Percentiles rank a stretch among this genome's conserved stretches.
Evolutionary conservation across 164 flowering plant genomes (phyloP).

Genomic region (Aristolochia californica): DNA sequence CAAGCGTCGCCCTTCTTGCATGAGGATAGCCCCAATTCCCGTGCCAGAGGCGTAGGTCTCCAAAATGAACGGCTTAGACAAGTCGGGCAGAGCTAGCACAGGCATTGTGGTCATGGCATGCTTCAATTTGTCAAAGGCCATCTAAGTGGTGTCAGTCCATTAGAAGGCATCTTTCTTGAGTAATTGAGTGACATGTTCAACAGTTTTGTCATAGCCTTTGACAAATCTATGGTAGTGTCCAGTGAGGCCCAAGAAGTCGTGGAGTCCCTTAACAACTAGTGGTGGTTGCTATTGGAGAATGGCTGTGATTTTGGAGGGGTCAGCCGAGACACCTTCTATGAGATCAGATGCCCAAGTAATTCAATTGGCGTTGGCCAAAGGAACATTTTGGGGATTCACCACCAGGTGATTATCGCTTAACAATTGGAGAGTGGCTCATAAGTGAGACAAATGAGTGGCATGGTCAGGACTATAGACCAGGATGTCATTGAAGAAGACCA

Average conservation of each 20-base stretch:
- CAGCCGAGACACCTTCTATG: background rate
- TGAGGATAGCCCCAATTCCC: background rate
- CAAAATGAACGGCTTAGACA: background rate
- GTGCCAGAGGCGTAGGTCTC: background rate
- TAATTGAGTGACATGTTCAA: background rate
- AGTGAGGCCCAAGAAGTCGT: background rate
- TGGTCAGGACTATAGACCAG: background rate
- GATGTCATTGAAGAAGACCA: too few species aligned
- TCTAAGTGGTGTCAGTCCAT: background rate
- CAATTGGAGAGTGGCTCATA: background rate
- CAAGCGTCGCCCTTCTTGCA: constrained; percentile 2
- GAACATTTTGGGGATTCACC: background rate
- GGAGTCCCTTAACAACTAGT: background rate
- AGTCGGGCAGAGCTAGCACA: background rate
- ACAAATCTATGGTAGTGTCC: background rate
- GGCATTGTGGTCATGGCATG: background rate
- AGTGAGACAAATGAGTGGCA: background rate
- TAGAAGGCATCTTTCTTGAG: background rate
- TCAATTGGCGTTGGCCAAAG: too few species aligned
- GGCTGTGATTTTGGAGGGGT: background rate
- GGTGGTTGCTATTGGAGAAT: background rate
- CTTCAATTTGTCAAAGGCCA: background rate
- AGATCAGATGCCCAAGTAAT: background rate
- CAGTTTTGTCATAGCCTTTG: background rate
- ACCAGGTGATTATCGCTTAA: too few species aligned